These are phyloP conservation scores for Aspergillus tamarii DNA, from an alignment of 2,329 filamentous ascomycete species.

Conservation along the genomic window DNA sequence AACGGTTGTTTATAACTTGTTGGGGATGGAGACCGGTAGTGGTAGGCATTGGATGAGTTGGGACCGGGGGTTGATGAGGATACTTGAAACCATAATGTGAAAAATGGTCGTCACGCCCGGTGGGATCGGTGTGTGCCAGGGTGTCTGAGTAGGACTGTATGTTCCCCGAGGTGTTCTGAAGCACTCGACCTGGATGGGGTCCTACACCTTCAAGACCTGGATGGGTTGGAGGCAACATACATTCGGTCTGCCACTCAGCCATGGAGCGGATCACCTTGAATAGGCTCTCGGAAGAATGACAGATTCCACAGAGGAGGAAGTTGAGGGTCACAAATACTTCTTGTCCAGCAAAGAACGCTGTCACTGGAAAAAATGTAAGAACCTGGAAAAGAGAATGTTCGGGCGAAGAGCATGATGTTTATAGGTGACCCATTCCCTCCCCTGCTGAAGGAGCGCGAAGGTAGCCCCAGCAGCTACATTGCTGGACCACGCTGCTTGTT, in stretches of 20 bases:
- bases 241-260: slow-evolving; percentile 47
- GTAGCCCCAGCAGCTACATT: slow-evolving; percentile 39
- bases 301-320: slow-evolving; percentile 40
- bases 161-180: slow-evolving; percentile 49
- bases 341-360: slow-evolving; percentile 44
- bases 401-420: slow-evolving; percentile 47
- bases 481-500: slow-evolving; percentile 38
- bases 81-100: slow-evolving; percentile 43
- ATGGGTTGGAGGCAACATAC: slow-evolving; percentile 42
- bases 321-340: slow-evolving; percentile 42
- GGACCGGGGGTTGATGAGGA: slow-evolving; percentile 32
- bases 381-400: slow-evolving; percentile 48
- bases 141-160: slow-evolving; percentile 45
- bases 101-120: slow-evolving; percentile 38
- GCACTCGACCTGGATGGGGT: slow-evolving; percentile 40
- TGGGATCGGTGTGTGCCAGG: slow-evolving; percentile 31
- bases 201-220: slow-evolving; percentile 39
- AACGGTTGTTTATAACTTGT: slow-evolving; percentile 32
- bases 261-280: slow-evolving; percentile 40
- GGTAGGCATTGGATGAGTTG: slow-evolving; percentile 30
- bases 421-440: slow-evolving; percentile 39
- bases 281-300: slow-evolving; percentile 45
- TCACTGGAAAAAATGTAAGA: slow-evolving; percentile 47
- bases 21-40: slow-evolving; percentile 31
- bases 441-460: slow-evolving; percentile 32